Evolutionary conservation across 331 rosid species (phyloP).

Genomic region (Pyracantha coccinea): DNA sequence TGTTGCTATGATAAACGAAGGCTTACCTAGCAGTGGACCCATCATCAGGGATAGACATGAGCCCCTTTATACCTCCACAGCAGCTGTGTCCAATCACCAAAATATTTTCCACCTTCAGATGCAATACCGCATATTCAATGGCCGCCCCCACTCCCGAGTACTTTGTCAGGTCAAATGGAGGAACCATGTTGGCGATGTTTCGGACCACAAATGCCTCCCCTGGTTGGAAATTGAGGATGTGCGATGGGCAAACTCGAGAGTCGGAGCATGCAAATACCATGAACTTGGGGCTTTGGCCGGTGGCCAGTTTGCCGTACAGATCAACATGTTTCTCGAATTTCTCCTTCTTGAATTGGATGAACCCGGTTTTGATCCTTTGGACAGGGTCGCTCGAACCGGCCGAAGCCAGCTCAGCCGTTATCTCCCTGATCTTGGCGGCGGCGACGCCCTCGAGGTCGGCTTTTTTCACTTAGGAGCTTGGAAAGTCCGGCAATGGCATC

Average conservation of each 20-base stretch:
- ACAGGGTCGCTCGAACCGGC: constrained; percentile 43
- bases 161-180: constrained; percentile 75
- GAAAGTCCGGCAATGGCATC: constrained; percentile 68
- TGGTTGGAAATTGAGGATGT: constrained; percentile 78
- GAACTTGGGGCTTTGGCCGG: constrained; percentile 91
- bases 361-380: constrained; percentile 70
- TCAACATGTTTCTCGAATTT: constrained; percentile 64
- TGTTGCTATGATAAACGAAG: neutral
- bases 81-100: constrained; percentile 93
- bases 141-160: constrained; percentile 93
- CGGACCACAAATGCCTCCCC: constrained; percentile 93
- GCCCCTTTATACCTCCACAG: constrained; percentile 98
- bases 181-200: constrained; percentile 97
- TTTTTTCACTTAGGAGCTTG: constrained; percentile 62
- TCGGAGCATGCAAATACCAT: constrained; percentile 98
- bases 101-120: constrained; percentile 90
- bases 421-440: constrained; percentile 73
- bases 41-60: constrained; percentile 89
- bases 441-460: constrained; percentile 57
- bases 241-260: constrained; percentile 95
- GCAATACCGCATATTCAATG: constrained; percentile 85
- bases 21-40: constrained; percentile 69
- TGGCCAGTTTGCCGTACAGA: constrained; percentile 66
- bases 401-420: constrained; percentile 58
- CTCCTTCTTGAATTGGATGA: constrained; percentile 58